These are phyloP conservation scores for Cercospora citrullina DNA, from an alignment of 2,329 filamentous ascomycete species.

Conservation along the genomic window DNA sequence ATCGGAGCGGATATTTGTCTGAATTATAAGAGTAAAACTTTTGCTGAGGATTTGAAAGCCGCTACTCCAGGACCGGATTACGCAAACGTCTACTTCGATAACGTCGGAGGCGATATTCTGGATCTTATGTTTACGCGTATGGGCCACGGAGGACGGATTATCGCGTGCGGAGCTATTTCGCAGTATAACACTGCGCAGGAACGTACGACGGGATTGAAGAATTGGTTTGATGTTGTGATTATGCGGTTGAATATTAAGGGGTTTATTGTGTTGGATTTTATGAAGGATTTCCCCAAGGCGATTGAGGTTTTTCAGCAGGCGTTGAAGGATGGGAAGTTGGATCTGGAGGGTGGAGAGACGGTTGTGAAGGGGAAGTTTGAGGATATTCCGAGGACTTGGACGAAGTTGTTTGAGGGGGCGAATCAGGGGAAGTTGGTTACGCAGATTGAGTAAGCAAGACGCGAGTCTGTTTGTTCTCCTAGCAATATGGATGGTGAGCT, in stretches of 20 bases:
- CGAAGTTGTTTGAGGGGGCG: slow-evolving; percentile 49
- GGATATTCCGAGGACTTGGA: slow-evolving; percentile 52
- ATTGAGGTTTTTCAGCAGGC: slow-evolving; percentile 28
- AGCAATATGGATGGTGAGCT: not conserved
- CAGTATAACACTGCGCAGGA: slow-evolving; percentile 63
- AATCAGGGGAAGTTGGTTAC: slow-evolving; percentile 53
- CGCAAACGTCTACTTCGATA: slow-evolving; percentile 71
- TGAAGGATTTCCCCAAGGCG: slow-evolving; percentile 30
- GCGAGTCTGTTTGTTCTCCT: no score
- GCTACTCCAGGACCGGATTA: slow-evolving; percentile 45
- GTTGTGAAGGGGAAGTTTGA: slow-evolving; percentile 51
- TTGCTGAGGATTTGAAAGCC: slow-evolving; percentile 49
- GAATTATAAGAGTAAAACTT: slow-evolving; percentile 55
- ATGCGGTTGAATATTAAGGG: slow-evolving; percentile 39
- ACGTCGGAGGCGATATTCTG: slow-evolving; percentile 71
- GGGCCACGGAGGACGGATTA: slow-evolving; percentile 61
- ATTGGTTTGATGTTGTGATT: slow-evolving; percentile 41
- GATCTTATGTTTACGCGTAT: slow-evolving; percentile 66
- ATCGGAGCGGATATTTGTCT: slow-evolving; percentile 57
- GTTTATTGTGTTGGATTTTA: slow-evolving; percentile 40
- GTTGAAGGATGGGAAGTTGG: slow-evolving; percentile 50
- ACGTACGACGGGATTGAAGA: slow-evolving; percentile 37
- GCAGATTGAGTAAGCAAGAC: slow-evolving; percentile 30
- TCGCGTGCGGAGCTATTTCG: slow-evolving; percentile 70
- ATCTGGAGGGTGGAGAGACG: slow-evolving; percentile 49